Percentiles rank a stretch among this genome's conserved stretches.
These are phyloP conservation scores for Neurospora intermedia DNA, from an alignment of 495 filamentous ascomycete species.

Conservation along the genomic window DNA sequence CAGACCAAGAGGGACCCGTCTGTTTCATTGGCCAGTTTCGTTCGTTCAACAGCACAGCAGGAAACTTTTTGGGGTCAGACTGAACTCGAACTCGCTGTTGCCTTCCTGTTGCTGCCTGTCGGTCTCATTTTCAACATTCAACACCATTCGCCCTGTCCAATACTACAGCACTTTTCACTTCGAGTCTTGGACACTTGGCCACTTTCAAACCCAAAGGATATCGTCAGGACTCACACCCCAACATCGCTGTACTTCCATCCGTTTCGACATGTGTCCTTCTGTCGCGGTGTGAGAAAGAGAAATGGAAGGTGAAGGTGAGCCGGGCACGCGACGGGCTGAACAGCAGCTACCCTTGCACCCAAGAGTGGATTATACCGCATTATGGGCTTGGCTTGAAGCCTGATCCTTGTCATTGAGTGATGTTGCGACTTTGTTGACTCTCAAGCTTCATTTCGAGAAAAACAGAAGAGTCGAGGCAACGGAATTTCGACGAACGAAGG, in stretches of 20 bases:
- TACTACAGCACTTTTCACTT: background rate
- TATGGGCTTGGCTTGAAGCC: background rate
- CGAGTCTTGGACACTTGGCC: no score
- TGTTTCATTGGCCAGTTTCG: background rate
- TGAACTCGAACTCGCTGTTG: background rate
- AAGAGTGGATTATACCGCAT: background rate
- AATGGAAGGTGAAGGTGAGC: background rate
- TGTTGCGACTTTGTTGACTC: background rate
- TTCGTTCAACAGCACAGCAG: background rate
- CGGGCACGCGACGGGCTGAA: background rate
- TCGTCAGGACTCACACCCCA: background rate
- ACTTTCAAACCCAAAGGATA: background rate
- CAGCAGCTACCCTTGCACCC: background rate
- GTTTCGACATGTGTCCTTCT: background rate
- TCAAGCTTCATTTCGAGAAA: background rate
- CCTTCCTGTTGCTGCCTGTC: background rate
- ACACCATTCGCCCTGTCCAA: background rate
- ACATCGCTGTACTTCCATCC: background rate
- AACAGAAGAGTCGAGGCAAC: background rate
- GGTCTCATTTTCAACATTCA: background rate
- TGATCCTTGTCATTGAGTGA: constrained; percentile 10
- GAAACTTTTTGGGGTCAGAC: background rate
- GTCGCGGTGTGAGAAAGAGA: background rate
- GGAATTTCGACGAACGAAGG: constrained; percentile 1
- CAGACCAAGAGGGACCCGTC: background rate